A percentile compares a stretch with the other conserved stretches of the same genome.
These are phyloP conservation scores for Creolimax fragrantissima DNA, from an alignment of 78 protist genomes.

Conservation along the genomic window DNA sequence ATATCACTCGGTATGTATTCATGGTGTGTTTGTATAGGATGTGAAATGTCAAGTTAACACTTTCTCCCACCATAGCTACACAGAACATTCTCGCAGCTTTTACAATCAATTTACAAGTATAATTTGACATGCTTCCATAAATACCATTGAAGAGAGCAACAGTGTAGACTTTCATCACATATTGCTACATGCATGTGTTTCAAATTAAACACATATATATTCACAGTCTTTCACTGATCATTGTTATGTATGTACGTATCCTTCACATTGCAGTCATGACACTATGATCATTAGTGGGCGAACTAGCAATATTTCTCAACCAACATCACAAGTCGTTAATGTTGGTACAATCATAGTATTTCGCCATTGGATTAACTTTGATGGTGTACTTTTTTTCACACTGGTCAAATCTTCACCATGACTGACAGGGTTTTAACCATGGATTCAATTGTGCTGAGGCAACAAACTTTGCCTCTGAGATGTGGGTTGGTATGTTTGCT, in stretches of 20 bases:
- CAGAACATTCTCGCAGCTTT: neutral
- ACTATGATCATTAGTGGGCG: no score
- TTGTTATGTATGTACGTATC: neutral
- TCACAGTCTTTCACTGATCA: neutral
- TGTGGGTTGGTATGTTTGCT: neutral
- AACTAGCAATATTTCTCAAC: no score
- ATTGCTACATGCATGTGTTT: neutral
- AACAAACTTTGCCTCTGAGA: constrained; percentile 16
- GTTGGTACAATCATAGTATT: no score
- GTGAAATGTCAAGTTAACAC: neutral
- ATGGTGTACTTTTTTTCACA: neutral
- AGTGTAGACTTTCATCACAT: neutral
- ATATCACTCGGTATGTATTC: constrained; percentile 31
- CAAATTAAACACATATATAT: neutral
- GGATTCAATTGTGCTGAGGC: constrained; percentile 35
- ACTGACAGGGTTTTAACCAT: constrained; percentile 45
- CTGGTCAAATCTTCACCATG: no score
- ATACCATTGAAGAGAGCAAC: no score
- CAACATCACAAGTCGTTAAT: no score
- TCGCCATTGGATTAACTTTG: neutral
- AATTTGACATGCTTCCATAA: neutral
- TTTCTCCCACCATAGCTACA: neutral
- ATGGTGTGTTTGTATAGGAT: neutral
- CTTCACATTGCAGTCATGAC: neutral
- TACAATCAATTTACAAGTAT: neutral